phyloP scores from a whole-genome alignment of 768 basidiomycete genomes.

The Neoboletus brunneissimus region DNA sequence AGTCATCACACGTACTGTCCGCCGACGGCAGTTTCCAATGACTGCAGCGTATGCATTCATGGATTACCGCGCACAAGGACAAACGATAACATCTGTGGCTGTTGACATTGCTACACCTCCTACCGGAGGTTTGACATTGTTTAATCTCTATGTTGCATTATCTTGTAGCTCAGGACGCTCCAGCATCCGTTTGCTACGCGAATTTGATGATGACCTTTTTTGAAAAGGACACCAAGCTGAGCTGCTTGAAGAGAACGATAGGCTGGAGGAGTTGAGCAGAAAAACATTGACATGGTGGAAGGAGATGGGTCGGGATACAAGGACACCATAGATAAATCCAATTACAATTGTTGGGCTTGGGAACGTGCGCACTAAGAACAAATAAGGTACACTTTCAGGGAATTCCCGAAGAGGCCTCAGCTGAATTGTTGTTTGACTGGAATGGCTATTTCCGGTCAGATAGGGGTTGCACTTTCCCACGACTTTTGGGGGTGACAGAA shows the following conservation, averaged over 20 bases:
- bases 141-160: constrained; percentile 44
- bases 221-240: neutral
- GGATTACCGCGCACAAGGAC: constrained; percentile 33
- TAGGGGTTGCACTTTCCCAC: no score
- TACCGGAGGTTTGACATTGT: constrained; percentile 28
- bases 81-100: constrained; percentile 36
- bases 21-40: neutral
- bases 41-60: neutral
- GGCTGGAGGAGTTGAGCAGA: no score
- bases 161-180: no score
- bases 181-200: no score
- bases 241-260: neutral
- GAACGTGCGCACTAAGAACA: no score
- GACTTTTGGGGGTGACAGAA: neutral
- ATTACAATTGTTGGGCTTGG: no score
- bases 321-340: no score
- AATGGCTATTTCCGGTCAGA: no score
- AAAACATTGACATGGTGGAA: no score
- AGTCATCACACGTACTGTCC: neutral
- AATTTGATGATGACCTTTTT: constrained; percentile 14
- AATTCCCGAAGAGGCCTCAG: no score
- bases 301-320: neutral
- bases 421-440: no score
- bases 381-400: no score
- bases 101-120: constrained; percentile 40